These are phyloP conservation scores for Diaporthe amygdali DNA, from an alignment of 2,329 filamentous ascomycete species.

Conservation along the genomic window DNA sequence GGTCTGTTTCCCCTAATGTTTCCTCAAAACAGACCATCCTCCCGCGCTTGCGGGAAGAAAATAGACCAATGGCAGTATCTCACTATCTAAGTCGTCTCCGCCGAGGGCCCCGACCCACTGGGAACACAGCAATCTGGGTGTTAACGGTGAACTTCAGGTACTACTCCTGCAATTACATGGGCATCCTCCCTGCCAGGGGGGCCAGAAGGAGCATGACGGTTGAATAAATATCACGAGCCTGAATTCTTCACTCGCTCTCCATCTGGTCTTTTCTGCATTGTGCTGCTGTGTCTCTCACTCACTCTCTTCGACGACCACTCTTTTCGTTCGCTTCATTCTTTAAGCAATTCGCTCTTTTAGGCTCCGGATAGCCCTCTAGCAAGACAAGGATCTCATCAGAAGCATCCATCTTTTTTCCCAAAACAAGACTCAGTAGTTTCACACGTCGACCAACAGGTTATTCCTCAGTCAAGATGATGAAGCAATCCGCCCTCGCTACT, in stretches of 20 bases:
- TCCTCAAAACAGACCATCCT: slow-evolving; percentile 14
- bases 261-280: neutral
- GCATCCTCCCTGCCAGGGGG: slow-evolving; percentile 10
- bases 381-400: slow-evolving; percentile 22
- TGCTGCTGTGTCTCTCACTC: slow-evolving; percentile 15
- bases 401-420: slow-evolving; percentile 22
- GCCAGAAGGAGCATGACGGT: neutral
- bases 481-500: slow-evolving; percentile 25
- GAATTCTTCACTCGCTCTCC: neutral
- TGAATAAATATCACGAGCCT: slow-evolving; percentile 19
- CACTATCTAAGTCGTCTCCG: slow-evolving; percentile 10
- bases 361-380: slow-evolving; percentile 25
- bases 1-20: slow-evolving; percentile 21
- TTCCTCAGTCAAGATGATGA: slow-evolving; percentile 20
- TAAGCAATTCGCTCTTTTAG: slow-evolving; percentile 25
- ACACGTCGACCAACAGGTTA: neutral
- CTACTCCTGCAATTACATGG: slow-evolving; percentile 22
- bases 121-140: neutral
- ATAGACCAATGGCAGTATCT: slow-evolving; percentile 2
- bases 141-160: slow-evolving; percentile 15
- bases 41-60: slow-evolving; percentile 17
- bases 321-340: slow-evolving; percentile 24
- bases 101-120: neutral
- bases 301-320: slow-evolving; percentile 18
- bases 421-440: neutral